These are phyloP conservation scores for Coniferiporia sulphurascens DNA, from an alignment of 1,284 basidiomycete genomes.

Conservation along the genomic window DNA sequence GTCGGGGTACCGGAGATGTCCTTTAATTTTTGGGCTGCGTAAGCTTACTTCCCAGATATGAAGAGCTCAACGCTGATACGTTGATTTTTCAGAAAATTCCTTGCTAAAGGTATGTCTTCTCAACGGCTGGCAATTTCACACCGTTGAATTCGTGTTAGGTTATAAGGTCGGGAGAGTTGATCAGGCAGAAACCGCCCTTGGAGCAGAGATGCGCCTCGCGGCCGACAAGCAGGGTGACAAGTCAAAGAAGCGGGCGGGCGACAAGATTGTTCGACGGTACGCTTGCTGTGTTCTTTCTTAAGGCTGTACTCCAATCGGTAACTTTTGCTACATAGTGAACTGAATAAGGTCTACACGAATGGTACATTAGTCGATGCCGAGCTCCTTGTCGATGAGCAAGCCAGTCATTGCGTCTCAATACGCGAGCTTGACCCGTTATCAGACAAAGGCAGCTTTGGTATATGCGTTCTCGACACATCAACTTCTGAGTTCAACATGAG, in stretches of 20 bases:
- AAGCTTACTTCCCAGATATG: constrained; percentile 30
- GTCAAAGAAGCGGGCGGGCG: constrained; percentile 45
- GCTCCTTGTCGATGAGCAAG: constrained; percentile 89
- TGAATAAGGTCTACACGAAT: constrained; percentile 95
- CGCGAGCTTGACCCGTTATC: constrained; percentile 55
- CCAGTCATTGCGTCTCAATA: constrained; percentile 92
- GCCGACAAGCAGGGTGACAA: constrained; percentile 60
- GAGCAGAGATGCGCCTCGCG: constrained; percentile 76
- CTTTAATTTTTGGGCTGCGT: constrained; percentile 92
- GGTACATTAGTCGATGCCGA: constrained; percentile 93
- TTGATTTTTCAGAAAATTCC: constrained; percentile 55
- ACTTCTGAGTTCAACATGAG: constrained; percentile 96
- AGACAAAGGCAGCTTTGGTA: constrained; percentile 65
- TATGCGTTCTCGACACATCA: constrained; percentile 93
- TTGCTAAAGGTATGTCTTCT: constrained; percentile 60
- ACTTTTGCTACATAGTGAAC: constrained; percentile 51
- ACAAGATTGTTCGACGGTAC: constrained; percentile 78
- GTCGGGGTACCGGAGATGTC: constrained; percentile 95
- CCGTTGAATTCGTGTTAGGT: constrained; percentile 38
- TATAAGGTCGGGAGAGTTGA: constrained; percentile 98
- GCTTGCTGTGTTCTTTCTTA: not conserved
- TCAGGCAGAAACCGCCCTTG: constrained; percentile 90
- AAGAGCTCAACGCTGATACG: constrained; percentile 1
- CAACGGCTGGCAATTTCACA: constrained; percentile 2
- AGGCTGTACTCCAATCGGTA: constrained; percentile 27